phyloP scores from a whole-genome alignment of 345 rosid genomes.

The Populus deltoides region DNA sequence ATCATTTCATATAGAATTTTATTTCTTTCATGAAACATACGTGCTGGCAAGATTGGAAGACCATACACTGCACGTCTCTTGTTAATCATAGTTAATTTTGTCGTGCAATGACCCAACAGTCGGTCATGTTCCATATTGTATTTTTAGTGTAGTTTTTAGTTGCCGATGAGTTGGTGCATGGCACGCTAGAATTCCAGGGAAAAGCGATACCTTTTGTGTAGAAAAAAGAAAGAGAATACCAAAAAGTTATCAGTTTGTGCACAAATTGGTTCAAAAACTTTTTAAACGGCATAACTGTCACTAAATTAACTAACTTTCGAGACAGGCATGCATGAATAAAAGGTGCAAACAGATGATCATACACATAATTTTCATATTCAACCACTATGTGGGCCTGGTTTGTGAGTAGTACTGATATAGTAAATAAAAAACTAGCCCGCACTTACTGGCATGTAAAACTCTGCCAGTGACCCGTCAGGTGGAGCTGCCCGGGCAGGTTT shows the following conservation, averaged over 20 bases:
- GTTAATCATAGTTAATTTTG: neutral
- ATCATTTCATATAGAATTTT: neutral
- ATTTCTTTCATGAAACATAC: neutral
- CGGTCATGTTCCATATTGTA: neutral
- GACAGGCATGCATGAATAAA: conserved; percentile 40
- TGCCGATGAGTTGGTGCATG: conserved; percentile 36
- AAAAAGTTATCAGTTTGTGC: conserved; percentile 16
- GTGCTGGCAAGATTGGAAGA: neutral
- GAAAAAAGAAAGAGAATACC: too few relatives aligned
- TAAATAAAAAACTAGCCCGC: neutral
- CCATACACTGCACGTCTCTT: too few relatives aligned
- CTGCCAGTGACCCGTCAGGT: too few relatives aligned
- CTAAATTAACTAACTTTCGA: conserved; percentile 46
- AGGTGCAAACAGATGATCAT: conserved; percentile 9
- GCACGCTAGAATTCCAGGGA: conserved; percentile 38
- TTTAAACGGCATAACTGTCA: conserved; percentile 39
- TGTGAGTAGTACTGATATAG: neutral
- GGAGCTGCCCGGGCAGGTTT: too few relatives aligned
- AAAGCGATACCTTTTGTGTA: neutral
- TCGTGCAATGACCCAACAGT: neutral
- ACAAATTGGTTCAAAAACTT: conserved; percentile 12
- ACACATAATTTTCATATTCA: conserved; percentile 10
- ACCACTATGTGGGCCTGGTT: neutral
- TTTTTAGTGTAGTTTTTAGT: neutral
- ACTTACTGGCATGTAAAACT: too few relatives aligned